Percentiles rank a stretch among this genome's conserved stretches.
Evolutionary conservation across 2,329 filamentous ascomycete species (phyloP).

Genomic region (Zymoseptoria tritici): DNA sequence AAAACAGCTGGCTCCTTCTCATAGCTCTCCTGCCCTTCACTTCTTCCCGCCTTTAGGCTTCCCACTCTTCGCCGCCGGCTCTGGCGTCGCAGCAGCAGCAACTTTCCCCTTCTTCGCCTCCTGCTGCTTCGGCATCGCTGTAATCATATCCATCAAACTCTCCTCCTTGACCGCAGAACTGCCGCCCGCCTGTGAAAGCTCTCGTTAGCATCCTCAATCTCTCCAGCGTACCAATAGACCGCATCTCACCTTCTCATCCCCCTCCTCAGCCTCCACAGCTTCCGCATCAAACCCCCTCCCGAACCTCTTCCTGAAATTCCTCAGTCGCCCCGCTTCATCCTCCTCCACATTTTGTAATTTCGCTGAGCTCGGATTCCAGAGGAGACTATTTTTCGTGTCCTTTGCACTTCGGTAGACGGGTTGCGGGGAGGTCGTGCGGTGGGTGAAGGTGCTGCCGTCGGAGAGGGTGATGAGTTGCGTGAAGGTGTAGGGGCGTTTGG

Average conservation of each 20-base stretch:
- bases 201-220: background rate
- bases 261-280: slow-evolving; percentile 20
- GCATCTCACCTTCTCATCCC: slow-evolving; percentile 16
- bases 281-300: slow-evolving; percentile 72
- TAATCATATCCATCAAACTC: slow-evolving; percentile 52
- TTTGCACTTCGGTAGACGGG: slow-evolving; percentile 59
- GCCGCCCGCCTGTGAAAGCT: background rate
- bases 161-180: slow-evolving; percentile 35
- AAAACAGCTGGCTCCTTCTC: background rate
- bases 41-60: slow-evolving; percentile 31
- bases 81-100: slow-evolving; percentile 32
- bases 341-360: slow-evolving; percentile 82
- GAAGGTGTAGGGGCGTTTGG: slow-evolving; percentile 90
- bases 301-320: slow-evolving; percentile 77
- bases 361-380: slow-evolving; percentile 84
- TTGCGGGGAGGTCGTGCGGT: slow-evolving; percentile 66
- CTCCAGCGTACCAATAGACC: background rate
- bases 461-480: slow-evolving; percentile 92
- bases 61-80: slow-evolving; percentile 30
- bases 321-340: slow-evolving; percentile 85
- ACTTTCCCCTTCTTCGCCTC: slow-evolving; percentile 35
- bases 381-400: slow-evolving; percentile 78
- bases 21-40: slow-evolving; percentile 8
- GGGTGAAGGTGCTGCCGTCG: slow-evolving; percentile 78
- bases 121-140: slow-evolving; percentile 16